Evolutionary conservation across 2,329 filamentous ascomycete genomes (phyloP), one percentile per base, ranked within the genome.

Genomic region (Huntiella moniliformis): DNA sequence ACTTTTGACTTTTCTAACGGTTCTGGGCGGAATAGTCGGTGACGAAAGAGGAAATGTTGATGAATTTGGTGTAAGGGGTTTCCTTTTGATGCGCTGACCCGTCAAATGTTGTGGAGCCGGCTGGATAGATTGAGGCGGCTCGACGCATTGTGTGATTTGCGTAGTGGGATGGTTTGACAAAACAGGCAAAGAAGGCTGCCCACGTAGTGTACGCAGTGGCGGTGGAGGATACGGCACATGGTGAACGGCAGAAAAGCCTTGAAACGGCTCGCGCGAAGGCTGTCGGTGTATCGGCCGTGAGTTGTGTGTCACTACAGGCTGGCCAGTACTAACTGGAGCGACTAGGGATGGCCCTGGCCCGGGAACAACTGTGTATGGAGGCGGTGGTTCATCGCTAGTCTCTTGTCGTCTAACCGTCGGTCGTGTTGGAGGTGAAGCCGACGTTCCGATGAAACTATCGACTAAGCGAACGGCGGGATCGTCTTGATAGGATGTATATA

Each of bases 1-100:
- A 16, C 47, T 49, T 35, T 46, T 49, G 12, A 45, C 47, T 31
- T 45, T 49, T 8, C 47, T 43, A 13, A 49, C 13, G 39, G 32
- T 8, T 36, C 37, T 8, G 39, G 45, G 5, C 18, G 13, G 13
- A 10, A 11, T 13, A 17, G 38, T 12, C 12, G 34, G 45, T 17
- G 32, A 32, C 4, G 45, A 39, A 12, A 36, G 33, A 13, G 34
- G 40, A 28, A 41, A 41, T 34, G 39, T 41, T 11, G 34, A 13
- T 6, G 33, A 3, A 13, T 38, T 16, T 7, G 31, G 40, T 8
- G 31, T 34, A n/a, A 47, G 16, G 6, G 45, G 45, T n/a, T 47
- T 47, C 13, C 45, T 32, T 34, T 34, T 32, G 13, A 47, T 43
- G 32, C 34, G 28, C n/a, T 38, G 45, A 6, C 32, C 39, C 16